These are phyloP conservation scores for Zalaria obscura DNA, from an alignment of 2,329 filamentous ascomycete species.

Conservation along the genomic window DNA sequence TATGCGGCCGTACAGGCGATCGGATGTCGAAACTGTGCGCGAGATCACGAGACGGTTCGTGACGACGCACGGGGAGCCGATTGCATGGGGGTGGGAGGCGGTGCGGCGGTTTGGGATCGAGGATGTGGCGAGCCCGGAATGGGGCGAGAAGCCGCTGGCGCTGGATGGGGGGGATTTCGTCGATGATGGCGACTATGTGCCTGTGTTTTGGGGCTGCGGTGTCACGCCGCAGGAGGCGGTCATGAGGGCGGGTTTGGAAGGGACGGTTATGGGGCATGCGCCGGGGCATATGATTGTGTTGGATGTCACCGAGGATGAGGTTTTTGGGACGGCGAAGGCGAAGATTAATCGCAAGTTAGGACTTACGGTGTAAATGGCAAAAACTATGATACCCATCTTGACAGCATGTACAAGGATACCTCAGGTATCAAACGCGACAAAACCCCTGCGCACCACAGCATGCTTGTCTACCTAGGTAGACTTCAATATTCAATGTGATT, in stretches of 20 bases:
- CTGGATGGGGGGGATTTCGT: conserved; percentile 16
- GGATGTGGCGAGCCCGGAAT: conserved; percentile 40
- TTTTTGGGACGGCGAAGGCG: not conserved
- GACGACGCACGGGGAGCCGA: conserved; percentile 48
- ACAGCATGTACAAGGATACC: too few species aligned
- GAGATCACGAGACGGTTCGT: conserved; percentile 40
- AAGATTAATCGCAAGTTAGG: too few species aligned
- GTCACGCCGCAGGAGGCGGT: conserved; percentile 54
- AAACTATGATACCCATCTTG: too few species aligned
- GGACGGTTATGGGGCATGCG: conserved; percentile 45
- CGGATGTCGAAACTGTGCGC: conserved; percentile 38
- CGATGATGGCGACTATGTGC: conserved; percentile 30
- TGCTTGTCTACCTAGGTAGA: too few species aligned
- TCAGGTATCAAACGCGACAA: too few species aligned
- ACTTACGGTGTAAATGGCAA: too few species aligned
- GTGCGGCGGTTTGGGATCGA: conserved; percentile 37
- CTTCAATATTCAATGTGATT: too few species aligned
- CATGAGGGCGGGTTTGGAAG: conserved; percentile 38
- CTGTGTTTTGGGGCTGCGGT: conserved; percentile 51
- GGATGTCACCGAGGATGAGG: conserved; percentile 34
- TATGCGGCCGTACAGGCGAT: conserved; percentile 43
- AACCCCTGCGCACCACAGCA: too few species aligned
- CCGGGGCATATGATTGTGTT: conserved; percentile 49
- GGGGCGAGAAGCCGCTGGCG: conserved; percentile 36
- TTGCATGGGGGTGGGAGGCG: conserved; percentile 51